Evolutionary conservation across 1,284 basidiomycete genomes (phyloP).

Genomic region (Ganoderma leucocontextum): DNA sequence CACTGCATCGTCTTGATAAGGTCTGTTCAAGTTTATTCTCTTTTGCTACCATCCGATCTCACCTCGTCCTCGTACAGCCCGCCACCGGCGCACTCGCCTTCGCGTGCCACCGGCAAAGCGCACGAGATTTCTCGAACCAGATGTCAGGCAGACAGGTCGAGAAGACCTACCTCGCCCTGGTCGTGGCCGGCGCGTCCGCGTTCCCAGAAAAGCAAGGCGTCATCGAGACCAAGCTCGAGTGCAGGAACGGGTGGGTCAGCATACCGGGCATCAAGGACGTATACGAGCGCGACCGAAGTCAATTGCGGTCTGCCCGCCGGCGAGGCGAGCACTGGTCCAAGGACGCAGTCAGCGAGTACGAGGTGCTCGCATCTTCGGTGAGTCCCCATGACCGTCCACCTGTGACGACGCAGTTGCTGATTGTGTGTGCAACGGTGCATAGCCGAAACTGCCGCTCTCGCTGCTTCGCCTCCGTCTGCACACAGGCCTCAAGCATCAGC

Average conservation of each 20-base stretch:
- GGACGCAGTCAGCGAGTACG: conserved; percentile 64
- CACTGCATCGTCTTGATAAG: conserved; percentile 77
- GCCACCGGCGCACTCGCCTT: conserved; percentile 73
- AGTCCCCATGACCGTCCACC: conserved; percentile 36
- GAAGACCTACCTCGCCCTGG: conserved; percentile 75
- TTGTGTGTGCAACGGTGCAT: neutral
- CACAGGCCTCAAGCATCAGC: conserved; percentile 77
- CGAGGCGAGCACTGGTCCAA: conserved; percentile 40
- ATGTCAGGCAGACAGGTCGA: conserved; percentile 55
- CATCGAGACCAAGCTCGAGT: conserved; percentile 54
- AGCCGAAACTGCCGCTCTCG: conserved; percentile 61
- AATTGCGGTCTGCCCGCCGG: neutral
- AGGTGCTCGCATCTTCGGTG: conserved; percentile 67
- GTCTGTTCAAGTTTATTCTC: conserved; percentile 41
- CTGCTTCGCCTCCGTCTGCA: conserved; percentile 62
- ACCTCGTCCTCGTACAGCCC: conserved; percentile 45
- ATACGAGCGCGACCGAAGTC: conserved; percentile 40
- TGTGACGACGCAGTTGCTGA: neutral
- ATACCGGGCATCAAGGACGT: conserved; percentile 16
- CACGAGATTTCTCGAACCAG: conserved; percentile 61
- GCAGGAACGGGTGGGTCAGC: conserved; percentile 53
- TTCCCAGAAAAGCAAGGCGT: conserved; percentile 53
- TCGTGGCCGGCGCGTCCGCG: conserved; percentile 58
- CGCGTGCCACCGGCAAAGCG: conserved; percentile 53
- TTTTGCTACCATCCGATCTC: neutral